These are phyloP conservation scores for Wickerhamomyces alni DNA, from an alignment of 805 yeast species.

Conservation along the genomic window DNA sequence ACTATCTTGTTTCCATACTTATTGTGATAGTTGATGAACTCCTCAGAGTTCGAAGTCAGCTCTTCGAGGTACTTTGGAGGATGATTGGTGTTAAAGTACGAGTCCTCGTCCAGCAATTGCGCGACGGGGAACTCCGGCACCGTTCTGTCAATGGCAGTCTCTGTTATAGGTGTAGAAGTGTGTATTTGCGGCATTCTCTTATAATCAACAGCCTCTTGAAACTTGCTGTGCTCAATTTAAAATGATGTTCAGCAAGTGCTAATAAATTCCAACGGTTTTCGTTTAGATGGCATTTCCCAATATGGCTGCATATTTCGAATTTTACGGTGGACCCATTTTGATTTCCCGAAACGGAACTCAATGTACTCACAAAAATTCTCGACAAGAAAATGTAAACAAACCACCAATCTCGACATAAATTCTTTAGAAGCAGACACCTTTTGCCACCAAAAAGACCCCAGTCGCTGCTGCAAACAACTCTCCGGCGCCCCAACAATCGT, in stretches of 20 bases:
- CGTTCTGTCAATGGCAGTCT: slow-evolving; percentile 72
- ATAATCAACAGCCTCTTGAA: too few relatives aligned
- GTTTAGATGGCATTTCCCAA: too few relatives aligned
- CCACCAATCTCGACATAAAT: too few relatives aligned
- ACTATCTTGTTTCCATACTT: slow-evolving; percentile 47
- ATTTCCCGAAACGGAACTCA: not conserved
- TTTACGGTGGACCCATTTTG: not conserved
- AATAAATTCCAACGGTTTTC: too few relatives aligned
- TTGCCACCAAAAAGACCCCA: too few relatives aligned
- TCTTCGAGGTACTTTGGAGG: slow-evolving; percentile 71
- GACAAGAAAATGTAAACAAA: slow-evolving; percentile 1
- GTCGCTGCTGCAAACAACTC: too few relatives aligned
- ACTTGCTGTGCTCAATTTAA: too few relatives aligned
- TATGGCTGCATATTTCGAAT: too few relatives aligned
- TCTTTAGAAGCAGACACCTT: too few relatives aligned
- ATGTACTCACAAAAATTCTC: not conserved
- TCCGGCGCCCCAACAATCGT: too few relatives aligned
- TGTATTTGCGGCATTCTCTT: slow-evolving; percentile 26
- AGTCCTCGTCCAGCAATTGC: slow-evolving; percentile 58
- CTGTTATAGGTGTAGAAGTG: slow-evolving; percentile 66
- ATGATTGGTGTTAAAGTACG: slow-evolving; percentile 64
- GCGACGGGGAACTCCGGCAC: slow-evolving; percentile 80
- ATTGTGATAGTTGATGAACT: slow-evolving; percentile 56
- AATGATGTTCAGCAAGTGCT: too few relatives aligned
- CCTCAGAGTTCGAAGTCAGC: slow-evolving; percentile 47